These are phyloP conservation scores for Naganishia onofrii DNA, from an alignment of 768 basidiomycete species.

Conservation along the genomic window DNA sequence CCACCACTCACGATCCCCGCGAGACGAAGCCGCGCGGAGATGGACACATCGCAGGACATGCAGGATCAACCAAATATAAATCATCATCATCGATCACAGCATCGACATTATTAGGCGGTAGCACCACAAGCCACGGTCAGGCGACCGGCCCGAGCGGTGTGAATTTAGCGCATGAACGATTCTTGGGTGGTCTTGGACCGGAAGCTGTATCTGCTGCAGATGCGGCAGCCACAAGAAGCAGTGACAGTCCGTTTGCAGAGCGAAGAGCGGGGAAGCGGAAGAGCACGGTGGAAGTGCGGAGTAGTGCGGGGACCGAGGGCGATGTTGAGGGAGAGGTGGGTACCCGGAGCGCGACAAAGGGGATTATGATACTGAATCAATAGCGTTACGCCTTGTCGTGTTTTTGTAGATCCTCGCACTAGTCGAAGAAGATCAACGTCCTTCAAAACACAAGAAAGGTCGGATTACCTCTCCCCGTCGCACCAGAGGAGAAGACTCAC, in stretches of 20 bases:
- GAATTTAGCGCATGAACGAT: neutral
- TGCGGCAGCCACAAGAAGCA: neutral
- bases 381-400: too few relatives aligned
- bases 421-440: constrained; percentile 12
- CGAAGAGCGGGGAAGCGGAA: constrained; percentile 3
- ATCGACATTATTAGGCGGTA: neutral
- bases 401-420: constrained; percentile 6
- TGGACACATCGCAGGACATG: too few relatives aligned
- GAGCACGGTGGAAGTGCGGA: constrained; percentile 1
- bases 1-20: too few relatives aligned
- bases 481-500: neutral
- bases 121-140: too few relatives aligned
- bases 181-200: neutral
- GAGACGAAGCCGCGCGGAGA: too few relatives aligned
- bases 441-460: constrained; percentile 11
- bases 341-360: neutral
- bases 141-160: too few relatives aligned
- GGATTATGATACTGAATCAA: too few relatives aligned
- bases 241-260: constrained; percentile 10
- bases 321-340: constrained; percentile 15
- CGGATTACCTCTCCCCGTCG: neutral
- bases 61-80: too few relatives aligned
- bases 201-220: neutral
- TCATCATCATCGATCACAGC: neutral
- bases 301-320: neutral